A percentile compares a stretch with the other conserved stretches of the same genome.
phyloP scores from a whole-genome alignment of 1,139 yeast genomes.

The Yamadazyma jaroonii region DNA sequence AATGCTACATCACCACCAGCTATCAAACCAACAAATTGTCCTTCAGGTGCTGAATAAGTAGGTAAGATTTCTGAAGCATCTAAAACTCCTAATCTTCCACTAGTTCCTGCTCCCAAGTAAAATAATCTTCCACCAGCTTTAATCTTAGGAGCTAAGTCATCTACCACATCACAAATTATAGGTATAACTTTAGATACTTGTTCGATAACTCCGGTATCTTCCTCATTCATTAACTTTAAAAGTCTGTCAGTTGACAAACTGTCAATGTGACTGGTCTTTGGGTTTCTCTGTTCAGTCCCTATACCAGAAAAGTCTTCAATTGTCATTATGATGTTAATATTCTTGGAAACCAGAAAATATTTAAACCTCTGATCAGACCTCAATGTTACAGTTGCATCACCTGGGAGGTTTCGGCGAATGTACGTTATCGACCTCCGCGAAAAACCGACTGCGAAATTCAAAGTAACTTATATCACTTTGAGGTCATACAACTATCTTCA shows the following conservation, averaged over 20 bases:
- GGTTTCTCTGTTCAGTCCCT: constrained; percentile 8
- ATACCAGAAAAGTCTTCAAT: constrained; percentile 3
- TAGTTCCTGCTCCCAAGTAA: constrained; percentile 26
- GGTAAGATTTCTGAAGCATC: constrained; percentile 29
- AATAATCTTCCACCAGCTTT: constrained; percentile 20
- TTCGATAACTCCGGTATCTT: constrained; percentile 16
- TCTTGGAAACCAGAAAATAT: too few relatives aligned
- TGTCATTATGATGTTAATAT: background rate
- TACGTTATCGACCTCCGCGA: background rate
- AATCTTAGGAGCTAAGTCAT: constrained; percentile 19
- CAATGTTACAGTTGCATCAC: background rate
- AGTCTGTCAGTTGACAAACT: constrained; percentile 11
- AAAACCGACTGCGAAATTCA: too few relatives aligned
- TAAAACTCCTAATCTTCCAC: constrained; percentile 21
- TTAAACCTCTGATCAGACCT: background rate
- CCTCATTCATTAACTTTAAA: constrained; percentile 18
- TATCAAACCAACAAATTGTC: constrained; percentile 23
- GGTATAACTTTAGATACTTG: constrained; percentile 14
- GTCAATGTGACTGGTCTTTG: constrained; percentile 6
- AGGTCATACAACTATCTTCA: too few relatives aligned
- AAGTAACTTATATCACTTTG: too few relatives aligned
- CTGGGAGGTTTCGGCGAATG: constrained; percentile 1
- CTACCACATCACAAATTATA: constrained; percentile 18
- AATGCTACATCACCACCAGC: constrained; percentile 26
- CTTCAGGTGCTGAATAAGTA: constrained; percentile 22